Conservation (phyloP, 768 basidiomycete species). For the Tulasnella sp. region DNA sequence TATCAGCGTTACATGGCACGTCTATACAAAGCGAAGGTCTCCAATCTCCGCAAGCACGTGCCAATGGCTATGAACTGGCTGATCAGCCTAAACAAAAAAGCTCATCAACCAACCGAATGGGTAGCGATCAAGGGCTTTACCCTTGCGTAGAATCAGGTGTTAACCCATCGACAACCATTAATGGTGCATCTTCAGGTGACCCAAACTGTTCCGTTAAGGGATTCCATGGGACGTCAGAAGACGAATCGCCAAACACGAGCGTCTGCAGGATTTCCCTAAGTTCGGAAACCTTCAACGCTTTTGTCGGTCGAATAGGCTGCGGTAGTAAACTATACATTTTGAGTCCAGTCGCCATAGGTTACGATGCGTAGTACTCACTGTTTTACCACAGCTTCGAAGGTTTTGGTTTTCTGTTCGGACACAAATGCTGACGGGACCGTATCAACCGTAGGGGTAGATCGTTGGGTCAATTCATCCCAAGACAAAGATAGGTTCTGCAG, state of each 20-base stretch:
- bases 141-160: constrained; percentile 45
- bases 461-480: neutral
- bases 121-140: constrained; percentile 26
- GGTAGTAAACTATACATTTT: neutral
- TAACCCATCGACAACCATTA: constrained; percentile 43
- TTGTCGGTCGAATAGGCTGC: neutral
- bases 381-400: neutral
- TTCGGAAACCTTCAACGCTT: neutral
- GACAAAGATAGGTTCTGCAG: neutral
- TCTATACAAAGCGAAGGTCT: constrained; percentile 38
- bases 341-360: neutral
- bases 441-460: neutral
- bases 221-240: constrained; percentile 55
- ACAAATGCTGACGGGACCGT: neutral
- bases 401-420: neutral
- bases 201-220: constrained; percentile 41
- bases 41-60: constrained; percentile 51
- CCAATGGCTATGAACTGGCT: constrained; percentile 57
- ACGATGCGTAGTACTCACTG: neutral
- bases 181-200: constrained; percentile 30
- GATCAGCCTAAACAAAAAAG: constrained; percentile 35
- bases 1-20: constrained; percentile 35
- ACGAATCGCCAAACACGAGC: constrained; percentile 49
- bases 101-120: neutral
- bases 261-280: neutral